These are phyloP conservation scores for Margaritispora aquatica DNA, from an alignment of 495 filamentous ascomycete genomes.

Conservation along the genomic window DNA sequence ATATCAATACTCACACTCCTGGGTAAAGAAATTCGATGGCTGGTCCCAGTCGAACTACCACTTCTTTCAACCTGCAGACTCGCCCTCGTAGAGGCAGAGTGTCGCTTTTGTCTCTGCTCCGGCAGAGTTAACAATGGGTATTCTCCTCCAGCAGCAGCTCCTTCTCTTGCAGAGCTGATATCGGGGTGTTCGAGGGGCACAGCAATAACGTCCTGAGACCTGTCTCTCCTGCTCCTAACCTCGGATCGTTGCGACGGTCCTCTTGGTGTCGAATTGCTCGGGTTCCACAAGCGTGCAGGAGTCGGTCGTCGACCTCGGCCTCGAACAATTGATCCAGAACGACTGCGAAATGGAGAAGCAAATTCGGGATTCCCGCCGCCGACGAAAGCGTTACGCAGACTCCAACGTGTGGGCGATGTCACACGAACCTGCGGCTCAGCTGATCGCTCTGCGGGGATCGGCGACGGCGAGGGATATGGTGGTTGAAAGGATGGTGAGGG, in stretches of 20 bases:
- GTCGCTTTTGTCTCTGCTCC: slow-evolving; percentile 55
- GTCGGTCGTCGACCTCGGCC: slow-evolving; percentile 26
- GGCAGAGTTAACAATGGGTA: slow-evolving; percentile 65
- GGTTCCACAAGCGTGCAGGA: slow-evolving; percentile 51
- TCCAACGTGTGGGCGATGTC: slow-evolving; percentile 29
- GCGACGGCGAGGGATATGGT: slow-evolving; percentile 24
- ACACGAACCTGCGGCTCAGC: slow-evolving; percentile 21
- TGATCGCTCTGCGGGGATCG: slow-evolving; percentile 17
- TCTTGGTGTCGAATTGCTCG: slow-evolving; percentile 56
- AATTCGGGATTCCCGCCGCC: slow-evolving; percentile 29
- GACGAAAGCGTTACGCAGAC: slow-evolving; percentile 33
- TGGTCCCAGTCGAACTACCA: slow-evolving; percentile 49
- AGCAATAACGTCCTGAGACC: slow-evolving; percentile 42
- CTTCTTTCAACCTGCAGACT: slow-evolving; percentile 63
- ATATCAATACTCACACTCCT: slow-evolving; percentile 37
- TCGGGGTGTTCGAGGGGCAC: slow-evolving; percentile 33
- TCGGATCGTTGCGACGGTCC: slow-evolving; percentile 21
- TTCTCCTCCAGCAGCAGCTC: slow-evolving; percentile 45
- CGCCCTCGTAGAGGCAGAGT: slow-evolving; percentile 42
- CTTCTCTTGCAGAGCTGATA: slow-evolving; percentile 26
- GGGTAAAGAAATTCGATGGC: slow-evolving; percentile 57
- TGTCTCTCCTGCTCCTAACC: slow-evolving; percentile 16
- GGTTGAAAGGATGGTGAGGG: slow-evolving; percentile 32
- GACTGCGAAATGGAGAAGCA: slow-evolving; percentile 39
- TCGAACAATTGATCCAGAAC: slow-evolving; percentile 6